phyloP scores from a whole-genome alignment of 345 rosid genomes.

The Ricinus communis region DNA sequence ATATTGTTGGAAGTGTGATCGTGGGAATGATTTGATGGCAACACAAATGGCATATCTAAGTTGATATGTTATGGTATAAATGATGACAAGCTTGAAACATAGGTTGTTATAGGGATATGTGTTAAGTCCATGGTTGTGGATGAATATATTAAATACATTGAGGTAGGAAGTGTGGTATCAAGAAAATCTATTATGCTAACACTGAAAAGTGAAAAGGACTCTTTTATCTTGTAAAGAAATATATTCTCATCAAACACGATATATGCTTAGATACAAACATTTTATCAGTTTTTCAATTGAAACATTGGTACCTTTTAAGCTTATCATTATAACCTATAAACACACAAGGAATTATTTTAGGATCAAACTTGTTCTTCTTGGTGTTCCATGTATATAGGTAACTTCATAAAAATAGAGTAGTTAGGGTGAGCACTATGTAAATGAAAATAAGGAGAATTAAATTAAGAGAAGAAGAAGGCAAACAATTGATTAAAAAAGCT shows the following conservation, averaged over 20 bases:
- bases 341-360: not conserved
- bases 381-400: not conserved
- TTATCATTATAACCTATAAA: not conserved
- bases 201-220: not conserved
- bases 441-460: not conserved
- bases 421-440: not conserved
- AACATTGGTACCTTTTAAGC: not conserved
- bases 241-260: too few species aligned
- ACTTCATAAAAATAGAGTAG: not conserved
- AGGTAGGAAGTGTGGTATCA: not conserved
- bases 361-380: not conserved
- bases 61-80: too few species aligned
- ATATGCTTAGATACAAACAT: not conserved
- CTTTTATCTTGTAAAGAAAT: not conserved
- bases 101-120: too few species aligned
- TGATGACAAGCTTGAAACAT: too few species aligned
- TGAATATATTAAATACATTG: too few species aligned
- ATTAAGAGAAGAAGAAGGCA: not conserved
- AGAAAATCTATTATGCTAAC: not conserved
- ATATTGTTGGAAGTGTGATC: too few species aligned
- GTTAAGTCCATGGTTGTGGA: too few species aligned
- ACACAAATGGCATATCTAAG: too few species aligned
- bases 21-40: too few species aligned
- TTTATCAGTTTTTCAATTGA: not conserved
- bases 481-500: not conserved